Base-by-base conservation (phyloP, 495 filamentous ascomycete genomes). In the Penicillium salamii region DNA sequence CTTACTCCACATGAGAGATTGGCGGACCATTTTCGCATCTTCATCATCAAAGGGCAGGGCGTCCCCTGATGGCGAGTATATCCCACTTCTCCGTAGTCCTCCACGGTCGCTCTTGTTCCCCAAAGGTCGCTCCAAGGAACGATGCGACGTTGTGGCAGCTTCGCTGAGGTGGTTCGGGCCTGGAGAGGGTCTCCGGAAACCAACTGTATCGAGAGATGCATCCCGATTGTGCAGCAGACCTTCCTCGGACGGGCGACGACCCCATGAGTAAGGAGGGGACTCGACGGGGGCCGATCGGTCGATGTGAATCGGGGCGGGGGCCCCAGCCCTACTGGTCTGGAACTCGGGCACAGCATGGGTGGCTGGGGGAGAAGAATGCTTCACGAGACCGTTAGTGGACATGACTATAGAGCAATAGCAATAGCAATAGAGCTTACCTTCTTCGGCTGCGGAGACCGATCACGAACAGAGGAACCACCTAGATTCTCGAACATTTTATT, bases 211-310 rank as follows among this genome's bases (percentile, higher is more conserved):
- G n/a, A 49, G 36, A n/a, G 36, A 33, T 8, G 23, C n/a, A 42
- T 52, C 26, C 11, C 59, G 19, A 42, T 71, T 58, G 48, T 55
- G 62, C 36, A 89, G 76, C 23, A 88, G 64, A 13, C 78, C 79
- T 32, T 89, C 85, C 44, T 76, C 72, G 3, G 86, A 87, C 42
- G 82, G 75, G 46, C 81, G 79, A 57, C 85, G 89, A 43, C 68
- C 81, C 83, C 81, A 87, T 4, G 86, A 89, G 50, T 82, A 79
- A 28, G 80, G 84, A 3, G 86, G 79, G 12, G 78, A 70, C 24
- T 84, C 80, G 34, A 81, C 67, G 29, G 73, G 69, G 8, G 71
- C 67, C 4, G 76, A 75, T 49, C 71, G 76, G 50, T 88, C 82
- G 36, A 81, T 75, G 39, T 78, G 75, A 44, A 85, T 75, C 2